Percentiles rank a stretch among this genome's conserved stretches.
Evolutionary conservation across 2,329 filamentous ascomycete genomes (phyloP).

Genomic region (Emericellopsis atlantica): DNA sequence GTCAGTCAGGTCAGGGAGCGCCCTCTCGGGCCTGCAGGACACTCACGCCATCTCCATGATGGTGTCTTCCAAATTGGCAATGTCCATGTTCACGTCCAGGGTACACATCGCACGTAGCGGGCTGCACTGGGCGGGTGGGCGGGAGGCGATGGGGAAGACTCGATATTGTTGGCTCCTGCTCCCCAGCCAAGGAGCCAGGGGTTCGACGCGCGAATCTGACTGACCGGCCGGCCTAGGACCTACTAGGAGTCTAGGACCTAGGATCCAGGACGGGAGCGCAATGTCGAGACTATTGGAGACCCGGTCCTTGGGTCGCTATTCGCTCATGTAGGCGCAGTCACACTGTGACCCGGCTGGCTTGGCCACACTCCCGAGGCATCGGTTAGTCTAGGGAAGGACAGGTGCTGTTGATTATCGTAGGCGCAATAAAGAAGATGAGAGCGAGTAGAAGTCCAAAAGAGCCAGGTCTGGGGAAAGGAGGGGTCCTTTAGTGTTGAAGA

Average conservation of each 20-base stretch:
- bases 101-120: not conserved
- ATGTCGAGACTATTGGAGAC: not conserved
- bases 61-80: conserved; percentile 1
- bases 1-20: not conserved
- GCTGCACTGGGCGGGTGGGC: no score
- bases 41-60: conserved; percentile 4
- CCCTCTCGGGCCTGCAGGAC: not conserved
- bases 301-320: not conserved
- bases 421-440: not conserved
- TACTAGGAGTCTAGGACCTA: not conserved
- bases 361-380: not conserved
- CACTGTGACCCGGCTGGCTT: not conserved
- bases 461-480: not conserved
- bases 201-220: no score
- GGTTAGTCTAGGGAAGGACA: not conserved
- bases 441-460: not conserved
- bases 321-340: not conserved
- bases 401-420: not conserved
- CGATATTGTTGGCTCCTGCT: no score
- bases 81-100: conserved; percentile 1
- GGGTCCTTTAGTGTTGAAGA: not conserved
- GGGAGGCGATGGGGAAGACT: no score
- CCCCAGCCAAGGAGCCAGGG: no score
- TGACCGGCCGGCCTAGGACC: not conserved
- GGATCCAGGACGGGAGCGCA: not conserved